Conservation (phyloP, 495 filamentous ascomycete genomes). For the Xylaria nigripes region DNA sequence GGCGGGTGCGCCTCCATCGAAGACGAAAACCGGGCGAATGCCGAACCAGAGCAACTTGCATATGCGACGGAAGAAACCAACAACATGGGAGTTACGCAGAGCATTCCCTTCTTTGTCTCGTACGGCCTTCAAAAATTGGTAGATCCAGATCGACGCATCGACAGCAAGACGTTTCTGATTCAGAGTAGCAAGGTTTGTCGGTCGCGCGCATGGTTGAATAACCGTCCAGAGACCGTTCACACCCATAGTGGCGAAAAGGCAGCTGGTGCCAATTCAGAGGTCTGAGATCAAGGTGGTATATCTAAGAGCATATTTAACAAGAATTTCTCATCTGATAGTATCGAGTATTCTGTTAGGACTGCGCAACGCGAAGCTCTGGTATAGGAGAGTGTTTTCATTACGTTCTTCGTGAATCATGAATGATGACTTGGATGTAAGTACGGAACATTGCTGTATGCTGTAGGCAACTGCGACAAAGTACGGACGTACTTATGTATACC, state of each 20-base stretch:
- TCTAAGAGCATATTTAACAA: constrained; percentile 3
- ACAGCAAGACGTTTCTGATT: constrained; percentile 92
- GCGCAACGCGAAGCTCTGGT: not conserved
- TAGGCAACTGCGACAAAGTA: too few species aligned
- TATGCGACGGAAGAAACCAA: constrained; percentile 96
- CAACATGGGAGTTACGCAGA: constrained; percentile 85
- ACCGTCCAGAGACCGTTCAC: constrained; percentile 96
- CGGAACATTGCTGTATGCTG: too few species aligned
- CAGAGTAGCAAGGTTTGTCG: constrained; percentile 89
- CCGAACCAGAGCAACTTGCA: constrained; percentile 95
- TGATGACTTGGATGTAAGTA: too few species aligned
- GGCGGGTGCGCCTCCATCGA: constrained; percentile 88
- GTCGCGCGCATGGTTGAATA: constrained; percentile 80
- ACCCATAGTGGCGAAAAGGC: constrained; percentile 58
- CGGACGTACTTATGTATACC: too few species aligned
- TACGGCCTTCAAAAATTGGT: constrained; percentile 97
- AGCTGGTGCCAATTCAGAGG: constrained; percentile 1
- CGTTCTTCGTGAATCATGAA: not conserved
- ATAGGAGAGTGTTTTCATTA: not conserved
- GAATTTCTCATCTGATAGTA: not conserved
- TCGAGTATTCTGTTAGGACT: not conserved
- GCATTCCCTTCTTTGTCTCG: constrained; percentile 98
- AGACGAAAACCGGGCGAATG: constrained; percentile 96
- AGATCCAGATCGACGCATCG: constrained; percentile 99
- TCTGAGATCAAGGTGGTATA: constrained; percentile 6